A percentile compares a stretch with the other conserved stretches of the same genome.
Evolutionary conservation across 2,329 filamentous ascomycete genomes (phyloP).

Genomic region (Emericellopsis atlantica): DNA sequence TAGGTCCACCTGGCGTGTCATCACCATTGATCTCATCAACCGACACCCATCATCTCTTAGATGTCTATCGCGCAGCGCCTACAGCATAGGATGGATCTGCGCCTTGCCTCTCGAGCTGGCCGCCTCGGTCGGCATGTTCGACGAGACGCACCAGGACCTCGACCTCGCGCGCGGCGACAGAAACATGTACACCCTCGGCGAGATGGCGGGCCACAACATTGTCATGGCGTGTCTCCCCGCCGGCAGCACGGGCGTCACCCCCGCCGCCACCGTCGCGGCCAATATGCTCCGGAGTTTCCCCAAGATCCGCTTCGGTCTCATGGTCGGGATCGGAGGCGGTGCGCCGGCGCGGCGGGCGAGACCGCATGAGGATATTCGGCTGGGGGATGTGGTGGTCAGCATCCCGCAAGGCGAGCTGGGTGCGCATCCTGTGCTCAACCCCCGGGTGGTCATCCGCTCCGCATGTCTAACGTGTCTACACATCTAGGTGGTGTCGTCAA

Average conservation of each 20-base stretch:
- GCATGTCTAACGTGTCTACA: no score
- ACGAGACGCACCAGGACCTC: constrained; percentile 16
- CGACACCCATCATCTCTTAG: no score
- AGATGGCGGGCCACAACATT: constrained; percentile 18
- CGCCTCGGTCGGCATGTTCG: constrained; percentile 23
- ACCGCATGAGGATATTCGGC: constrained; percentile 15
- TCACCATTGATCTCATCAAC: no score
- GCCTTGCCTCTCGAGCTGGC: constrained; percentile 21
- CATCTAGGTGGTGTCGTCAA: no score
- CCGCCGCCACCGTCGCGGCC: constrained; percentile 12
- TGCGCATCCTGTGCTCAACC: no score
- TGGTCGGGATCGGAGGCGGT: constrained; percentile 21
- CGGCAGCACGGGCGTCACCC: constrained; percentile 10
- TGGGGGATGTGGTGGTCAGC: constrained; percentile 21
- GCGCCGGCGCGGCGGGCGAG: constrained; percentile 11
- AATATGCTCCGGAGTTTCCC: constrained; percentile 15
- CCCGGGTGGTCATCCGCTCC: no score
- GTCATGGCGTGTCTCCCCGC: constrained; percentile 16
- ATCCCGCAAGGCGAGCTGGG: no score
- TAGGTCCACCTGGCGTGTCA: no score
- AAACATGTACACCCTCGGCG: constrained; percentile 16
- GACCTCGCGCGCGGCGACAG: constrained; percentile 6
- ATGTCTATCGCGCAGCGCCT: constrained; percentile 5
- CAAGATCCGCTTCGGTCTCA: constrained; percentile 12
- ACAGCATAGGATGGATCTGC: constrained; percentile 30